Evolutionary conservation across 2,329 filamentous ascomycete genomes (phyloP).

Genomic region (Aspergillus sp.): DNA sequence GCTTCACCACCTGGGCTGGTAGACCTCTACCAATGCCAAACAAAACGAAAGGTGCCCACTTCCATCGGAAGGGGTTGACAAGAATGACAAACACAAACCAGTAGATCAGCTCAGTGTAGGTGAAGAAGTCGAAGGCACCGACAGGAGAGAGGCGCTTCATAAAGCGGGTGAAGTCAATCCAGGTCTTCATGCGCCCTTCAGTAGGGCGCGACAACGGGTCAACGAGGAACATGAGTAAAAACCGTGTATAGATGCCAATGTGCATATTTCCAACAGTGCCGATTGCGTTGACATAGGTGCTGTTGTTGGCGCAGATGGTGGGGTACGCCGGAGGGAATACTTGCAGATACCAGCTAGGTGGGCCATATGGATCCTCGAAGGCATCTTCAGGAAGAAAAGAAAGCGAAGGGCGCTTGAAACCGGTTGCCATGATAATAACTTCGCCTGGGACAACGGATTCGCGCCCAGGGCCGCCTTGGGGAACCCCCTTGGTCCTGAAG

Average conservation of each 20-base stretch:
- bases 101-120: slow-evolving; percentile 78
- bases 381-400: slow-evolving; percentile 71
- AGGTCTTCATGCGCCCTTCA: slow-evolving; percentile 74
- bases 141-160: slow-evolving; percentile 70
- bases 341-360: slow-evolving; percentile 87
- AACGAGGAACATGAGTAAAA: slow-evolving; percentile 80
- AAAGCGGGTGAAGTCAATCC: slow-evolving; percentile 79
- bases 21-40: slow-evolving; percentile 69
- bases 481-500: slow-evolving; percentile 68
- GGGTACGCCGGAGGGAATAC: slow-evolving; percentile 76
- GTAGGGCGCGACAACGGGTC: slow-evolving; percentile 74
- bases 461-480: slow-evolving; percentile 70
- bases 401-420: slow-evolving; percentile 72
- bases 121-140: slow-evolving; percentile 84
- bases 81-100: slow-evolving; percentile 80
- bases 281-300: slow-evolving; percentile 78
- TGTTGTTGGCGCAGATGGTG: slow-evolving; percentile 76
- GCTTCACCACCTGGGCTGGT: slow-evolving; percentile 64
- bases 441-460: slow-evolving; percentile 69
- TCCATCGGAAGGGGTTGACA: slow-evolving; percentile 86
- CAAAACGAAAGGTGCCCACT: slow-evolving; percentile 83
- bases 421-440: slow-evolving; percentile 79
- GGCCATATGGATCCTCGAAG: slow-evolving; percentile 70
- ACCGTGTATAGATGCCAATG: slow-evolving; percentile 84
- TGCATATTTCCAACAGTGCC: slow-evolving; percentile 85